phyloP scores from a whole-genome alignment of 805 yeast species.

The Yarrowia sp. region DNA sequence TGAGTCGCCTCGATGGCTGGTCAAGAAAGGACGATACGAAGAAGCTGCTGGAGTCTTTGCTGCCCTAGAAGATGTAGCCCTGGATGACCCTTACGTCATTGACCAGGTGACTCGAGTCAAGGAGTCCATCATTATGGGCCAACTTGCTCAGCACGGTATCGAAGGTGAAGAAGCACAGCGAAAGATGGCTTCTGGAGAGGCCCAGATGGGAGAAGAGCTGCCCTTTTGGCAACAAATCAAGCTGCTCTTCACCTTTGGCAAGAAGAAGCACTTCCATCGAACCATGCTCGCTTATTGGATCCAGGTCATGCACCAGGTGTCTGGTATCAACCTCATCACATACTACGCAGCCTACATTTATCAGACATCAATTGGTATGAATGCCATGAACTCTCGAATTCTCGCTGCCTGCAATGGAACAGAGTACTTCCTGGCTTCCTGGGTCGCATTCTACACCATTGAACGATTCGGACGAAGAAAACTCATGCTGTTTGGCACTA shows the following conservation, averaged over 20 bases:
- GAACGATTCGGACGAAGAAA: conserved; percentile 70
- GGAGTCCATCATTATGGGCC: conserved; percentile 9
- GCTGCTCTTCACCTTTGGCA: conserved; percentile 22
- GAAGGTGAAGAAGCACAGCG: conserved; percentile 9
- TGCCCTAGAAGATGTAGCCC: conserved; percentile 12
- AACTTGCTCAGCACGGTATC: conserved; percentile 8
- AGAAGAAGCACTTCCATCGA: conserved; percentile 36
- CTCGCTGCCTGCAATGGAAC: conserved; percentile 48
- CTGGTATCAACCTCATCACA: conserved; percentile 89
- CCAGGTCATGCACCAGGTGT: conserved; percentile 75
- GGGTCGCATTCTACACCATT: conserved; percentile 55
- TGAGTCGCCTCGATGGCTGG: conserved; percentile 85
- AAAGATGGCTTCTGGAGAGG: background rate
- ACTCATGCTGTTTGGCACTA: conserved; percentile 71
- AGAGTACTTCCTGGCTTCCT: conserved; percentile 67
- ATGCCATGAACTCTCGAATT: conserved; percentile 41
- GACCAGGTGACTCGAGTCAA: conserved; percentile 12
- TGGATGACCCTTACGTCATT: conserved; percentile 12
- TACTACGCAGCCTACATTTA: conserved; percentile 88
- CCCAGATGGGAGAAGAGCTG: conserved; percentile 10
- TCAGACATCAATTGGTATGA: conserved; percentile 64
- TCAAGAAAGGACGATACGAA: conserved; percentile 65
- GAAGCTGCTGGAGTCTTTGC: conserved; percentile 53
- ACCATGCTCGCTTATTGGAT: conserved; percentile 51
- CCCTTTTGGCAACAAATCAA: conserved; percentile 15